phyloP scores from a whole-genome alignment of 768 basidiomycete species.

The Tricholoma saponaceum region DNA sequence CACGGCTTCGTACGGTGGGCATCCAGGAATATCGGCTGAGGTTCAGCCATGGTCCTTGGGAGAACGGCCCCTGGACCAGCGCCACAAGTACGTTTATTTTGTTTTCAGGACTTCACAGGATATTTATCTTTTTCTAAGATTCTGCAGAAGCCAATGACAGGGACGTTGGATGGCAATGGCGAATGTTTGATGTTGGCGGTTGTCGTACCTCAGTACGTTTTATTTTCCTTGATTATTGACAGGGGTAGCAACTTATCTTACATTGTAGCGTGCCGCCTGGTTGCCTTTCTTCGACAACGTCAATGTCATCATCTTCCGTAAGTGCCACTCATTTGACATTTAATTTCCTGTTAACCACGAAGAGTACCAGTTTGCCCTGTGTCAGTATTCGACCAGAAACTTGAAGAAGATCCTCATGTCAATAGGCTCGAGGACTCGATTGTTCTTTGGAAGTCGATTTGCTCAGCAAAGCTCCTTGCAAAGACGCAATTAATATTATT shows the following conservation, averaged over 20 bases:
- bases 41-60: constrained; percentile 41
- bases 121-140: neutral
- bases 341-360: neutral
- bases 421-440: constrained; percentile 76
- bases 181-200: constrained; percentile 75
- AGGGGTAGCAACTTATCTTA: constrained; percentile 8
- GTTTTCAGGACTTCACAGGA: neutral
- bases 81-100: constrained; percentile 23
- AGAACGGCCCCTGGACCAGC: constrained; percentile 33
- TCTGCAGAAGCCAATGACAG: constrained; percentile 19
- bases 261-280: constrained; percentile 66
- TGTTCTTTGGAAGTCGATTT: constrained; percentile 67
- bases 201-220: constrained; percentile 58
- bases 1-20: constrained; percentile 64
- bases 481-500: constrained; percentile 60
- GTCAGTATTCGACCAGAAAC: constrained; percentile 73
- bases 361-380: constrained; percentile 58
- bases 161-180: constrained; percentile 52
- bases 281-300: constrained; percentile 77
- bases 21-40: constrained; percentile 62
- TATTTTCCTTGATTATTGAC: neutral
- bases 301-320: constrained; percentile 72
- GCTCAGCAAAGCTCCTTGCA: constrained; percentile 59
- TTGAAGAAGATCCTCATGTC: constrained; percentile 65
- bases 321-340: constrained; percentile 9